Evolutionary conservation across 768 basidiomycete genomes (phyloP).

Genomic region (Russula dissimulans): DNA sequence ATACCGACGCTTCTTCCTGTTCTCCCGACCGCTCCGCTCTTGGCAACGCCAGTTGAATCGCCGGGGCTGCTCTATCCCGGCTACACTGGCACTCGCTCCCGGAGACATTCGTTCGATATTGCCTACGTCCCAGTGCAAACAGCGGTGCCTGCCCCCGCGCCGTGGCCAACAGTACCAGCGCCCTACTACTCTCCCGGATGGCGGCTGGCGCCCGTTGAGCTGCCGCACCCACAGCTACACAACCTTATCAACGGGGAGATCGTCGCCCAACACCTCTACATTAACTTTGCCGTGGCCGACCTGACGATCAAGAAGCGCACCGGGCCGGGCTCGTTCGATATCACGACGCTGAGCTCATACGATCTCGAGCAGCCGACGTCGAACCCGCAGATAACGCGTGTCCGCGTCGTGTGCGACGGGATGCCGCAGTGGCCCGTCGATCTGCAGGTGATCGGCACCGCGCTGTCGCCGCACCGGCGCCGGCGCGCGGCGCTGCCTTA

Average conservation of each 20-base stretch:
- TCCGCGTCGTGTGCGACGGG: conserved; percentile 15
- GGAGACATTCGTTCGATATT: conserved; percentile 14
- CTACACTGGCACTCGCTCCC: conserved; percentile 11
- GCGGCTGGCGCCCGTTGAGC: neutral
- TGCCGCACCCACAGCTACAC: conserved; percentile 18
- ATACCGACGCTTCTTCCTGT: conserved; percentile 8
- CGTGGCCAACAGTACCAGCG: conserved; percentile 5
- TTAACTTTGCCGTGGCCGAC: conserved; percentile 9
- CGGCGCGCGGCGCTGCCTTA: conserved; percentile 11
- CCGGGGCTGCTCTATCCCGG: conserved; percentile 4
- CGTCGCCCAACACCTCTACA: neutral
- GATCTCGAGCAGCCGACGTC: conserved; percentile 20
- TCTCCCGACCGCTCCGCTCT: neutral
- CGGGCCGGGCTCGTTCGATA: neutral
- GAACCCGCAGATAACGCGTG: conserved; percentile 17
- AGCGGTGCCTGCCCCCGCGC: neutral
- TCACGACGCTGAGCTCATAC: conserved; percentile 1
- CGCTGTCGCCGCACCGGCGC: conserved; percentile 12
- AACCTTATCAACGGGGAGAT: conserved; percentile 17
- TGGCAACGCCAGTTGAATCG: neutral
- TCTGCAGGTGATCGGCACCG: conserved; percentile 13
- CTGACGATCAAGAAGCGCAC: conserved; percentile 5
- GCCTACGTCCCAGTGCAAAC: conserved; percentile 8
- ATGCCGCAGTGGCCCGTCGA: conserved; percentile 20
- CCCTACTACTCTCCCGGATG: conserved; percentile 10